These are phyloP conservation scores for Hydnum rufescens DNA, from an alignment of 768 basidiomycete genomes.

Conservation along the genomic window DNA sequence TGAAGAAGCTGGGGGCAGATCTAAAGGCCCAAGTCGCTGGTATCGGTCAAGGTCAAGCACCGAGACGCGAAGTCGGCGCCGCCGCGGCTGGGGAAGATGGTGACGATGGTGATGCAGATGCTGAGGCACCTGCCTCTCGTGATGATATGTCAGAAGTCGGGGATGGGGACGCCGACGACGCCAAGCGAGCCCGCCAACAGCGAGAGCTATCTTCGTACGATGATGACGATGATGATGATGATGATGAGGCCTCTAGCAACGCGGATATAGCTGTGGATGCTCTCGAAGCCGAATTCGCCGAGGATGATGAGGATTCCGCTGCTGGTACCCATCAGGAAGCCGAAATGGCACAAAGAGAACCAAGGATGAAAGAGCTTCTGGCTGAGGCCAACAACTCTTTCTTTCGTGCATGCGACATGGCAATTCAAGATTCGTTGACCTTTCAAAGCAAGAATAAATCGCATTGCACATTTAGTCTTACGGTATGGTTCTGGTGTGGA, in stretches of 20 bases:
- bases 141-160: constrained; percentile 38
- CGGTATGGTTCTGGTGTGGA: constrained; percentile 28
- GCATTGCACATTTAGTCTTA: constrained; percentile 59
- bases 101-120: constrained; percentile 32
- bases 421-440: constrained; percentile 13
- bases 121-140: constrained; percentile 35
- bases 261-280: constrained; percentile 15
- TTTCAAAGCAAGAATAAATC: constrained; percentile 17
- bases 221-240: constrained; percentile 36
- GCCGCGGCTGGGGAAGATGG: constrained; percentile 31
- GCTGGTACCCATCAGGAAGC: too few relatives aligned
- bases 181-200: constrained; percentile 48
- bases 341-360: neutral
- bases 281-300: constrained; percentile 29
- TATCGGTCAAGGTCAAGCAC: constrained; percentile 58
- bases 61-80: constrained; percentile 19
- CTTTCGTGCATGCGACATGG: neutral
- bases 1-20: constrained; percentile 69
- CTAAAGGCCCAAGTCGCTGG: constrained; percentile 62
- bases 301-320: constrained; percentile 20
- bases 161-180: constrained; percentile 66
- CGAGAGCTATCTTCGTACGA: constrained; percentile 61
- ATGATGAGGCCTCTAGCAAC: constrained; percentile 15
- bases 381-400: too few relatives aligned
- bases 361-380: constrained; percentile 1